phyloP scores from a whole-genome alignment of 345 rosid species.

The Nephelium lappaceum region DNA sequence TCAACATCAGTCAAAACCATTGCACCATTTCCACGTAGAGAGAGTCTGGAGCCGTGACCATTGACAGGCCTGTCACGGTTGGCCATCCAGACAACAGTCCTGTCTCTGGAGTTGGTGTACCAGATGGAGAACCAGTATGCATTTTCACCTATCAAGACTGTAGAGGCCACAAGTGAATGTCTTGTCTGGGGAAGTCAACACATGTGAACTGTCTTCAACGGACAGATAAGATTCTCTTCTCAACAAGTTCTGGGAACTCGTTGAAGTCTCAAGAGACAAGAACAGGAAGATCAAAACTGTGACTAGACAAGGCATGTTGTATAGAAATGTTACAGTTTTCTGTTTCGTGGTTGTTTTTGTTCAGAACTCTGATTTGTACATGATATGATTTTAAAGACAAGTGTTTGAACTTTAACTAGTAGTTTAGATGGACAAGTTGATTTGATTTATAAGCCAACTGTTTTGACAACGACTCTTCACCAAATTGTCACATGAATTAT shows the following conservation, averaged over 20 bases:
- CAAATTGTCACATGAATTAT: background rate
- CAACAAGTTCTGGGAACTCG: slow-evolving; percentile 17
- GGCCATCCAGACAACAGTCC: slow-evolving; percentile 50
- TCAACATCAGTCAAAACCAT: slow-evolving; percentile 41
- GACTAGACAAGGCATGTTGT: background rate
- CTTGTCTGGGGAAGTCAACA: slow-evolving; percentile 30
- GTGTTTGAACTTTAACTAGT: background rate
- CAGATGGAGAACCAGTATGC: slow-evolving; percentile 50
- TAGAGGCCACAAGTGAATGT: slow-evolving; percentile 53
- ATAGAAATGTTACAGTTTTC: background rate
- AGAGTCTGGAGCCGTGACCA: slow-evolving; percentile 40
- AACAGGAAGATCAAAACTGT: slow-evolving; percentile 3
- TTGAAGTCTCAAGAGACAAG: slow-evolving; percentile 18
- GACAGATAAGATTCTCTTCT: slow-evolving; percentile 34
- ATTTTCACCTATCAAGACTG: slow-evolving; percentile 35
- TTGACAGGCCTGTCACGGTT: slow-evolving; percentile 48
- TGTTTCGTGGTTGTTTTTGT: background rate
- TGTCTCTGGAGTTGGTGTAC: slow-evolving; percentile 36
- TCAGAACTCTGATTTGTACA: background rate
- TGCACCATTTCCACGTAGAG: slow-evolving; percentile 34
- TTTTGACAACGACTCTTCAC: background rate
- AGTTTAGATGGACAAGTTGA: background rate
- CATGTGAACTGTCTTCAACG: slow-evolving; percentile 25
- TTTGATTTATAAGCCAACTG: background rate
- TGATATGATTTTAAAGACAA: background rate